Evolutionary conservation across 1,139 yeast genomes (phyloP).

Genomic region (Candida buenavistaensis): DNA sequence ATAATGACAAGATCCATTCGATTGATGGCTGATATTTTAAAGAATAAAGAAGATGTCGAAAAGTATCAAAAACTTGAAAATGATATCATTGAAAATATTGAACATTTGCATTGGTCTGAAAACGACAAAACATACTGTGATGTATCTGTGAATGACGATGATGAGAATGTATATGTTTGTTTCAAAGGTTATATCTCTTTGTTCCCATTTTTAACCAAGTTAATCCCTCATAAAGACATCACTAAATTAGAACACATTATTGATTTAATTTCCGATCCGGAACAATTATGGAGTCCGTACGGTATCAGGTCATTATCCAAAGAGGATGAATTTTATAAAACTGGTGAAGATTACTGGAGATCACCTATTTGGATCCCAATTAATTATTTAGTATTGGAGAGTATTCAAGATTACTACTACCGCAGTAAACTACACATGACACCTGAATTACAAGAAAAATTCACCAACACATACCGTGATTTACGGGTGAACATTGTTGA

Average conservation of each 20-base stretch:
- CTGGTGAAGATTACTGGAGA: conserved; percentile 93
- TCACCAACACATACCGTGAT: conserved; percentile 44
- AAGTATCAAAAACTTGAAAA: conserved; percentile 53
- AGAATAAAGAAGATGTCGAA: conserved; percentile 54
- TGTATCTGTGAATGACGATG: conserved; percentile 70
- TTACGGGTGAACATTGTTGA: conserved; percentile 67
- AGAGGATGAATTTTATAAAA: conserved; percentile 62
- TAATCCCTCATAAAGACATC: conserved; percentile 54
- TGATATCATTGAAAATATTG: conserved; percentile 62
- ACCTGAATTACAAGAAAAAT: conserved; percentile 34
- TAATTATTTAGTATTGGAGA: conserved; percentile 77
- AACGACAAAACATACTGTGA: conserved; percentile 77
- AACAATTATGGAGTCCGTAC: conserved; percentile 71
- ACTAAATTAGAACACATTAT: conserved; percentile 53
- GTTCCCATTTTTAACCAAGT: conserved; percentile 78
- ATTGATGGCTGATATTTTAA: conserved; percentile 68
- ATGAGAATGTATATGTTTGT: conserved; percentile 67
- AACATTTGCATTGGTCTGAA: conserved; percentile 78
- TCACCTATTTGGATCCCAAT: conserved; percentile 94
- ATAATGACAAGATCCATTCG: conserved; percentile 84
- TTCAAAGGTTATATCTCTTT: conserved; percentile 87
- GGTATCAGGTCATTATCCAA: conserved; percentile 86
- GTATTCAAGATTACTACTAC: conserved; percentile 55
- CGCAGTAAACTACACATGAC: conserved; percentile 22
- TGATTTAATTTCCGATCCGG: conserved; percentile 62